phyloP scores from a whole-genome alignment of 2,329 filamentous ascomycete genomes.

The Magnaporthiopsis incrustans region DNA sequence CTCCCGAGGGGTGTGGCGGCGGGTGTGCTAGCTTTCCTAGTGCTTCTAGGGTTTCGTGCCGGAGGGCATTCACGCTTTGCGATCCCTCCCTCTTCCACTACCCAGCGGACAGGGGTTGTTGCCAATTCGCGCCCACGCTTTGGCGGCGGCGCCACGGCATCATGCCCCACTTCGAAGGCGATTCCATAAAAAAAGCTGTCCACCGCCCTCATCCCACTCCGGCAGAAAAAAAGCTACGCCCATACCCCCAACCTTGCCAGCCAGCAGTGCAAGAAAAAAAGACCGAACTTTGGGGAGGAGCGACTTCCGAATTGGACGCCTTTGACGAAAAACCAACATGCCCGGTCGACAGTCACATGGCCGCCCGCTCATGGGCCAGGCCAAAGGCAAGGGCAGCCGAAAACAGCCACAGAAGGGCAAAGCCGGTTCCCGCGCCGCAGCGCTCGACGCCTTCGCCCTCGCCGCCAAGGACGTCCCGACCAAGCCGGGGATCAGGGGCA shows the following conservation, averaged over 20 bases:
- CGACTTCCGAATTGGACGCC: background rate
- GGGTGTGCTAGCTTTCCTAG: background rate
- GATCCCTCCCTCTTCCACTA: too few species aligned
- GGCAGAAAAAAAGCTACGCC: constrained; percentile 13
- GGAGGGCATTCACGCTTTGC: background rate
- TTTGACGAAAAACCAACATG: constrained; percentile 28
- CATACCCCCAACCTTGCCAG: background rate
- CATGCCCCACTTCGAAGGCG: background rate
- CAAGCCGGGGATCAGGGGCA: constrained; percentile 22
- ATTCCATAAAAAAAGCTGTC: background rate
- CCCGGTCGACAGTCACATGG: constrained; percentile 53
- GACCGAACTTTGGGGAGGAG: background rate
- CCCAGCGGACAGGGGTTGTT: background rate
- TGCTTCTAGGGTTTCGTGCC: background rate
- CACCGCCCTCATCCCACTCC: constrained; percentile 13
- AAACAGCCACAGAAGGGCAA: constrained; percentile 17
- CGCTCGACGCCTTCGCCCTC: constrained; percentile 50
- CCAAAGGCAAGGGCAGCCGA: constrained; percentile 8
- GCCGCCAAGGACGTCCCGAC: constrained; percentile 43
- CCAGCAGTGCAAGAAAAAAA: too few species aligned
- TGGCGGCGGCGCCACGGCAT: background rate
- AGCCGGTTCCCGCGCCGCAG: constrained; percentile 18
- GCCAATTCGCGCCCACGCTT: background rate
- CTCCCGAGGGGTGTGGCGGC: background rate
- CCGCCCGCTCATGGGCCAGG: constrained; percentile 32